Evolutionary conservation across 177 flowering plant genomes (phyloP).

Genomic region (Telopea speciosissima): DNA sequence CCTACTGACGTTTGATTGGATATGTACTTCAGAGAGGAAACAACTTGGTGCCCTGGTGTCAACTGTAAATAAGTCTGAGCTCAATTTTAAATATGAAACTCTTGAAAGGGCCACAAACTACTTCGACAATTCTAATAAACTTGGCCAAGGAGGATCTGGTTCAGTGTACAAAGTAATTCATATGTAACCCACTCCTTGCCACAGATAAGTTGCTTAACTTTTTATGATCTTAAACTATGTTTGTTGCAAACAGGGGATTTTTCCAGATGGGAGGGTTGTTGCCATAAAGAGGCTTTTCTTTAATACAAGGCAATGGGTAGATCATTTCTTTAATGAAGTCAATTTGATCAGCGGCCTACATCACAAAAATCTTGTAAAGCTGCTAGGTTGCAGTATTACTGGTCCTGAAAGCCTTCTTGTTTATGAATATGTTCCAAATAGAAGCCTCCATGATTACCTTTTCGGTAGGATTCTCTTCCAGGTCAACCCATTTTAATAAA

Average conservation of each 20-base stretch:
- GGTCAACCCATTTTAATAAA: constrained; percentile 1
- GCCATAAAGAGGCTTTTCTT: constrained; percentile 69
- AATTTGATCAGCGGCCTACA: constrained; percentile 54
- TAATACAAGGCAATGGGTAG: constrained; percentile 74
- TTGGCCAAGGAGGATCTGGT: constrained; percentile 96
- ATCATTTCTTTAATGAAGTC: constrained; percentile 74
- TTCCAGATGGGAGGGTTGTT: constrained; percentile 50
- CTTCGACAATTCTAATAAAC: constrained; percentile 53
- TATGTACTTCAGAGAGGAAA: constrained; percentile 41
- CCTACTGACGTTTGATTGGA: not conserved
- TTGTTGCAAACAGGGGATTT: constrained; percentile 39
- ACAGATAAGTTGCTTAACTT: not conserved
- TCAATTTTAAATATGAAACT: constrained; percentile 68
- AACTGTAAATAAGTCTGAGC: constrained; percentile 50
- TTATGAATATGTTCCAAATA: constrained; percentile 66
- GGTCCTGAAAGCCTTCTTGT: constrained; percentile 88
- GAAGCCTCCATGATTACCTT: constrained; percentile 48
- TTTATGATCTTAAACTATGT: not conserved
- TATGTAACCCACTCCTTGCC: constrained; percentile 3
- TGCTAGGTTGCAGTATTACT: constrained; percentile 67
- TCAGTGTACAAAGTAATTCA: constrained; percentile 64
- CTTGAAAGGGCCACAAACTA: constrained; percentile 83
- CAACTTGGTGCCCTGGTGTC: constrained; percentile 46
- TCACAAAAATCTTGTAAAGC: constrained; percentile 62
- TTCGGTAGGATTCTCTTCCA: constrained; percentile 24